Conservation (phyloP, 1,284 basidiomycete species). For the Tilletia indica region DNA sequence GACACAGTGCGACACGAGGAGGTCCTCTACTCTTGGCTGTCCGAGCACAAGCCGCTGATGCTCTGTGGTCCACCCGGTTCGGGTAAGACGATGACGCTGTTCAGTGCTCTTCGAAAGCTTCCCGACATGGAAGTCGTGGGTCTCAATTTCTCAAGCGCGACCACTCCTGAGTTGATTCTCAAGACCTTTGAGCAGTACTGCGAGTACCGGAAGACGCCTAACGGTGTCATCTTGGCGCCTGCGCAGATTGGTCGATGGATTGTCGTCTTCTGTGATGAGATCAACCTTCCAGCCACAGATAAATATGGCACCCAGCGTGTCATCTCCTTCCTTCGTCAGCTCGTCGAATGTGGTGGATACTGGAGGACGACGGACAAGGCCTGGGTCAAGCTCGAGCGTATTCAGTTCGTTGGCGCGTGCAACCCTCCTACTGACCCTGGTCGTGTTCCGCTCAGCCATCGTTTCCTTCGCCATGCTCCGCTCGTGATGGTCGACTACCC, state of each 20-base stretch:
- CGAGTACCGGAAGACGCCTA: conserved; percentile 97
- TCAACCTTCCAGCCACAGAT: conserved; percentile 94
- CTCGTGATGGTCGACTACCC: conserved; percentile 99
- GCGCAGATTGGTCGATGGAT: conserved; percentile 95
- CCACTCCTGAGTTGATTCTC: conserved; percentile 92
- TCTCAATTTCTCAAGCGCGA: conserved; percentile 98
- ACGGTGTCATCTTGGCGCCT: conserved; percentile 89
- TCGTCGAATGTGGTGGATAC: conserved; percentile 91
- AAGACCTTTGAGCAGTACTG: conserved; percentile 99
- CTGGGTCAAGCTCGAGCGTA: conserved; percentile 95
- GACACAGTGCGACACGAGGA: conserved; percentile 99
- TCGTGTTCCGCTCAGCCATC: conserved; percentile 92
- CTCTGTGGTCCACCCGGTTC: conserved; percentile 98
- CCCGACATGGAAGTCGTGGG: conserved; percentile 99
- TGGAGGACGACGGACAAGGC: conserved; percentile 93
- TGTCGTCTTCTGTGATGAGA: conserved; percentile 99
- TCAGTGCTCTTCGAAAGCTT: conserved; percentile 93
- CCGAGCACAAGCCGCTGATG: conserved; percentile 97
- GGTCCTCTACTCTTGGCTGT: conserved; percentile 96
- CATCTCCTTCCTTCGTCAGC: conserved; percentile 95
- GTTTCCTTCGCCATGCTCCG: conserved; percentile 96
- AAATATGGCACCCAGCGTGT: conserved; percentile 98
- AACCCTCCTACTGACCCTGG: conserved; percentile 99
- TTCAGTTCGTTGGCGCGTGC: conserved; percentile 98
- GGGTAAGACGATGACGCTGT: conserved; percentile 99